Evolutionary conservation across 2,329 filamentous ascomycete species (phyloP), one percentile per base, ranked within the genome.

Genomic region (Arthrobotrys musiformis): DNA sequence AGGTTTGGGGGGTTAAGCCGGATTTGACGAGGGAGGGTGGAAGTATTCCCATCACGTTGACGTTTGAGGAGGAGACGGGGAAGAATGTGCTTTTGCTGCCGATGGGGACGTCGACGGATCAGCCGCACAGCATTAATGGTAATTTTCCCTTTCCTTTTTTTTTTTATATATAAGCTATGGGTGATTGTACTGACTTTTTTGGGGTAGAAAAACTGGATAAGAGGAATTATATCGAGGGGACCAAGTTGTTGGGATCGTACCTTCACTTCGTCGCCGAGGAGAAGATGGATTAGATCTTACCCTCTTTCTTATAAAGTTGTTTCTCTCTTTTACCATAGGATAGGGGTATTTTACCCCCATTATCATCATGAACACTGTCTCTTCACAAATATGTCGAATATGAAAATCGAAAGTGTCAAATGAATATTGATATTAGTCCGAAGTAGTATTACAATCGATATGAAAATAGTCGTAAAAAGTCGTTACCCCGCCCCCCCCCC

Each of bases 181-280:
- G 15, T 24, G 42, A 15, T 56, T 26, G 24, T 40, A 28, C 37
- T 33, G 35, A 33, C 19, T 78, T 40, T 48, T 54, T 22, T 15
- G 9, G 48, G 24, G 24, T 58, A 77, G 81, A 82, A 66, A 82
- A 82, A 79, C 87, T 99, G 72, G 95, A 99, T 84, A 93, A 92
- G 88, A 90, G 89, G 83, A 99, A 99, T 86, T 99, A 99, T 84
- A 97, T 99, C 82, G 93, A 99, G 86, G 95, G 95, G 58, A 97
- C 92, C 81, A 99, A 99, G 89, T 85, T 99, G 79, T 85, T 99
- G 72, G 95, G 95, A 56, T 92, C 94, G 2, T 99, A 99, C 84
- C 86, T 99, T 82, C 94, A 98, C 85, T 97, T 97, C 81, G 93
- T 97, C 79, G 93, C 94, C 1, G 93, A 94, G 83, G 95, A 99